Conservation (phyloP, 2,329 filamentous ascomycete species). For the Beauveria pseudobassiana region DNA sequence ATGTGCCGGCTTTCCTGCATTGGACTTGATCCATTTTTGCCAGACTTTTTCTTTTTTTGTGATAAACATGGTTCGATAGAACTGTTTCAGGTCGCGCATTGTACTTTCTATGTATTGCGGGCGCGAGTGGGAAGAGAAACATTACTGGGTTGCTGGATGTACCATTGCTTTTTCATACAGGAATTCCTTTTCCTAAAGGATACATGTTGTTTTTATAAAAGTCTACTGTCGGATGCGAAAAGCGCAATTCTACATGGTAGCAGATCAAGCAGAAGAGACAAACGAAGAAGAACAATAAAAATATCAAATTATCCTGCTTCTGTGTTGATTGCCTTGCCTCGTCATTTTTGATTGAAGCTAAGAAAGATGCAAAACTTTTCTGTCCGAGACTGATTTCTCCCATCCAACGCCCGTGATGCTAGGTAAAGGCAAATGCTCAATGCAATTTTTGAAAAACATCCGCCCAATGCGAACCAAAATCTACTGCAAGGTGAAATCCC, state of each 20-base stretch:
- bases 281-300: background rate
- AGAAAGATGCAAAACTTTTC: background rate
- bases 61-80: conserved; percentile 9
- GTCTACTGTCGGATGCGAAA: conserved; percentile 1
- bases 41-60: background rate
- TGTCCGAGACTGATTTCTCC: background rate
- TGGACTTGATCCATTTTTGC: conserved; percentile 5
- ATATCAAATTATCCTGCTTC: background rate
- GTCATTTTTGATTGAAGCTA: background rate
- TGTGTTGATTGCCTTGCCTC: background rate
- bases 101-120: background rate
- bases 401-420: background rate
- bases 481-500: conserved; percentile 64
- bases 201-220: background rate
- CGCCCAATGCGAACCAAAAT: background rate
- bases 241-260: background rate
- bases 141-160: conserved; percentile 10
- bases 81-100: conserved; percentile 2
- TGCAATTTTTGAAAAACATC: background rate
- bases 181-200: background rate
- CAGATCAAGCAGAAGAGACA: background rate
- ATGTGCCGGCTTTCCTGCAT: background rate
- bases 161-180: background rate
- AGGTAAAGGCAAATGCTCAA: background rate
- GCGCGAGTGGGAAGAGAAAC: conserved; percentile 1